A percentile compares a stretch with the other conserved stretches of the same genome.
These are phyloP conservation scores for Fraxinus cuspidata DNA, from an alignment of 257 asterid species.

Conservation along the genomic window DNA sequence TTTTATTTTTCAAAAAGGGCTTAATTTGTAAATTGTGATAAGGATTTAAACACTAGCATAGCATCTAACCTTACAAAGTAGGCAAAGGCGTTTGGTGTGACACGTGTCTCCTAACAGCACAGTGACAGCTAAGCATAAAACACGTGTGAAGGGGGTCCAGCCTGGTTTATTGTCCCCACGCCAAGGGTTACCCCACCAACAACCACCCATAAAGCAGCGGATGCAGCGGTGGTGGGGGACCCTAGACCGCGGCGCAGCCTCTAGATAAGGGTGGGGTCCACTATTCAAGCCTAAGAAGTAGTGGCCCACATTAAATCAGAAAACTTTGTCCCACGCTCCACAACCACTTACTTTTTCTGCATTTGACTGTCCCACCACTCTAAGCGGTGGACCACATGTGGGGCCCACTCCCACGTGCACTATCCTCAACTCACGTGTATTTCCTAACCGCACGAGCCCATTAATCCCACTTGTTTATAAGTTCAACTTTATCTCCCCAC, in stretches of 20 bases:
- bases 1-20: too few relatives aligned
- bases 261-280: constrained; percentile 34
- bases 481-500: background rate
- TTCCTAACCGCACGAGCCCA: constrained; percentile 34
- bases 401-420: constrained; percentile 42
- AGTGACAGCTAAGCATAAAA: constrained; percentile 16
- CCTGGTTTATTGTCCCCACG: constrained; percentile 17
- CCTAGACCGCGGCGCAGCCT: constrained; percentile 33
- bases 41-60: too few relatives aligned
- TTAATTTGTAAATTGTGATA: too few relatives aligned
- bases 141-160: constrained; percentile 22
- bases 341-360: constrained; percentile 6
- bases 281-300: constrained; percentile 2
- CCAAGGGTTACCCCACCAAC: constrained; percentile 16
- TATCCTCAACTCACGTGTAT: constrained; percentile 25
- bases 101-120: background rate
- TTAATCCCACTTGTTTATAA: background rate
- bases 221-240: constrained; percentile 23
- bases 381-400: constrained; percentile 20
- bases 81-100: background rate
- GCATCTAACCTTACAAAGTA: background rate
- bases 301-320: constrained; percentile 25
- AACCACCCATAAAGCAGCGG: constrained; percentile 9
- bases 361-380: constrained; percentile 13
- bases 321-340: constrained; percentile 19